Base-by-base conservation (phyloP, 140 eudicot species). In the Ambrosia hybrid region DNA sequence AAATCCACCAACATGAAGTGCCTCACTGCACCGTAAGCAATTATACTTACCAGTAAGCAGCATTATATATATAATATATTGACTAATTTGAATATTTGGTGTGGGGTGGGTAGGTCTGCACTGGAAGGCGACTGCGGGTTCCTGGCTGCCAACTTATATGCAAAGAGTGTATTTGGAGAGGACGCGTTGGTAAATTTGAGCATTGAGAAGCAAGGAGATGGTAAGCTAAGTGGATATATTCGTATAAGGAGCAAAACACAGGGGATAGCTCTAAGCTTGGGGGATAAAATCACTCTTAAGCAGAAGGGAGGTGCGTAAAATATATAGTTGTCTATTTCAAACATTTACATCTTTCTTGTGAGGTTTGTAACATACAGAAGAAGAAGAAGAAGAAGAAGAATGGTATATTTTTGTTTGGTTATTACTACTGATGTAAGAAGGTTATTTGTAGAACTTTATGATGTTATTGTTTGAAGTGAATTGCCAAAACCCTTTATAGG, bases 181-280 rank as follows among this genome's bases (percentile, higher is more conserved):
- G 95, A 87, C 37, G 95, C 97, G 46, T 83, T 91, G 85, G 95
- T 91, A 39, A 85, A 91, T 71, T 79, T 88, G 30, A 85, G 97
- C 76, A 71, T 89, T 9, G 95, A 89, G 83, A 87, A 92, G 52
- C 96, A 89, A 79, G 76, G 81, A 4, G 96, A 92, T 68, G 84
- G 96, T 7, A 93, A 93, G 74, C 91, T 93, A n/a, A 93, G 91
- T 38, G 98, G 98, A 49, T 93, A 93, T 78, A 93, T 93, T 12
- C 88, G 98, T 70, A 93, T 93, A 34, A 84, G 98, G 79, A 93
- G 98, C 89, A 93, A 93, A 85, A 93, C 98, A 51, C 98, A 93
- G 66, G 98, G 98, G 71, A 90, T 93, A 9, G 98, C 98, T 63
- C 84, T 92, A 67, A 92, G 96, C 69, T 87, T 92, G 75, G 98